Base-by-base conservation (phyloP, 352 stramenopile species). In the Phytophthora hibernalis region DNA sequence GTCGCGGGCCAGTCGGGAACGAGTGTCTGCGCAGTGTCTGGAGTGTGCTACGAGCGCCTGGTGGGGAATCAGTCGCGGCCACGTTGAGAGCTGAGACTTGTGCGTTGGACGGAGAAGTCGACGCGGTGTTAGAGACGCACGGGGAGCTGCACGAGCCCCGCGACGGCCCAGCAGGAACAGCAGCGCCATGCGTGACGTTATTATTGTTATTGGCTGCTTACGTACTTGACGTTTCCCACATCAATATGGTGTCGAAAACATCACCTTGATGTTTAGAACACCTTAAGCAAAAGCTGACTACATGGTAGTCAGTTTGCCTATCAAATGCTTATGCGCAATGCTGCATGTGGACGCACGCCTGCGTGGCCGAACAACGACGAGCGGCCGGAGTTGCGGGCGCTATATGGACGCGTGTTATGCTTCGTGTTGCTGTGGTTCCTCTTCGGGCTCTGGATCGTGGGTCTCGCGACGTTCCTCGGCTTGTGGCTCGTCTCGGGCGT, bases 391-490 rank as follows among this genome's bases (percentile, higher is more conserved):
- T 54, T 79, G 11, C 58, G 55, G 42, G 68, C 67, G 16, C 20
- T 76, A 8, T 16, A 40, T n/a, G 62, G 71, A 0, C 40, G 50
- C 5, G 10, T 65, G 4, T 42, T 72, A 21, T 49, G 49, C 22
- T 38, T 51, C 18, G 56, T 68, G 26, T 30, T 77, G 30, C 42
- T 77, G n/a, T 69, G 65, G 28, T 56, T 60, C 2, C 38, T 85
- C 16, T 71, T 70, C 37, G 61, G 57, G 12, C 26, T 79, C 15
- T 79, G 67, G 67, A 66, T 79, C n/a, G 16, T 76, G 30, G 71
- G 71, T 1, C 37, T 76, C 20, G 40, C 44, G 20, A 51, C 43
- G 7, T 79, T 75, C 28, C 16, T 74, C 21, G 12, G 57, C 16
- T 64, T 80, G 31, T 62, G 52, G 44, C 28, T 70, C 12, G 50